Evolutionary conservation across 1,284 basidiomycete genomes (phyloP), one percentile per base, ranked within the genome.

Genomic region (Omphalotus olearius): DNA sequence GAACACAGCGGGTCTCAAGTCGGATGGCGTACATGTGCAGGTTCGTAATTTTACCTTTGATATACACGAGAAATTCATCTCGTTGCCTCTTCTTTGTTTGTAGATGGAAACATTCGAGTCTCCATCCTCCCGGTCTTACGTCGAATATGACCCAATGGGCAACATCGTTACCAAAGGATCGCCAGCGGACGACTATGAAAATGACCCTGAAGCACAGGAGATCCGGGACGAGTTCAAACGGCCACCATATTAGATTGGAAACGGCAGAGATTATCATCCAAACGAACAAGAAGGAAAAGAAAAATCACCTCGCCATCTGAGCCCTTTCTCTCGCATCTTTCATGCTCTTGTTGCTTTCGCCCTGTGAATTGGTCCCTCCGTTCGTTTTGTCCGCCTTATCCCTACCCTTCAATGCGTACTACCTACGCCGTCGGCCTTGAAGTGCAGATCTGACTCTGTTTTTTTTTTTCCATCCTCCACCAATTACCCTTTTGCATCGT

Each of bases 141-240:
- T 66, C 16, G 73, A 72, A 33, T 85, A 80, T 57, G 81, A 85
- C 54, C 75, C 71, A 0, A 62, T 71, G n/a, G 81, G 79, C 40
- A 71, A 72, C 38, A 54, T 75, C 16, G 56, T 73, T 28, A 72
- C 69, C 58, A 59, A 63, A 17, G 72, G 73, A 42, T 52, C 47
- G 63, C 64, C 28, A 75, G 71, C 55, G 81, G 54, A 55, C 16
- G 52, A 54, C 18, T 53, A 37, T 47, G 46, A 53, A 7, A 16
- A 23, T 20, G 56, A 86, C 59, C 67, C 74, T 6, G 83, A 86
- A 64, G 71, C 78, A 6, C 80, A 82, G 51, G 67, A 66, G 35
- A 76, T 80, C 60, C 75, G 65, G 59, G 68, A 77, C 50, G 82
- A 85, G 56, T 85, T 83, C 73, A 86, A 86, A 65, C 73, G 69